Evolutionary conservation across 495 filamentous ascomycete genomes (phyloP), one percentile per base, ranked within the genome.

Genomic region (Penicillium arizonense): DNA sequence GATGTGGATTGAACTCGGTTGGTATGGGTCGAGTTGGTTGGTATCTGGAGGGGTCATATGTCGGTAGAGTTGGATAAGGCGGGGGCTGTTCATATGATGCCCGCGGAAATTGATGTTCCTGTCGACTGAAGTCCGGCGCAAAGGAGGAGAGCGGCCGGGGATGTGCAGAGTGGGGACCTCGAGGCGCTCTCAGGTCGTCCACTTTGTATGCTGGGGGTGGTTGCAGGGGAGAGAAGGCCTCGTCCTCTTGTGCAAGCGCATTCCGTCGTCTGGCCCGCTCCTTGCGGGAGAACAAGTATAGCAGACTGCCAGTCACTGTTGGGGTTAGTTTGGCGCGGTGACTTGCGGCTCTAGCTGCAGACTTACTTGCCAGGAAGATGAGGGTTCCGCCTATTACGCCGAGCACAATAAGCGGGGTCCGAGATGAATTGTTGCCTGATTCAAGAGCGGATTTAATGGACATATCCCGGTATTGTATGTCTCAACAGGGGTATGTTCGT

Each of bases 31-130:
- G 58, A 13, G 57, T 57, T 12, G 63, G 56, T 38, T 59, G 62
- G 42, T 68, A 70, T 45, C 56, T 60, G n/a, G 67, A 67, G 11
- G 67, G 67, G 41, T 70, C 64, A 36, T 70, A 70, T n/a, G 57
- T 57, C 24, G 67, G 64, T 6, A 67, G 49, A 41, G 42, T 49
- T 38, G 47, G 53, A 20, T 63, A 57, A 38, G 33, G 45, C 36
- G 60, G 54, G 26, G 59, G 59, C 13, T 58, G 47, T 33, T 65
- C 64, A 30, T 53, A 44, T 5, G 64, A 64, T 14, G 57, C 24
- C 39, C 60, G 60, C 12, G 57, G 44, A 24, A 53, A 52, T 12
- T 56, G 56, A 13, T 58, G 57, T 13, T 42, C 39, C 41, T 59
- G 61, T 44, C 56, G 59, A 47, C 39, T 50, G 39, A 42, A 45